A percentile compares a stretch with the other conserved stretches of the same genome.
Evolutionary conservation across 2,329 filamentous ascomycete genomes (phyloP).

Genomic region (Alternaria sp.): DNA sequence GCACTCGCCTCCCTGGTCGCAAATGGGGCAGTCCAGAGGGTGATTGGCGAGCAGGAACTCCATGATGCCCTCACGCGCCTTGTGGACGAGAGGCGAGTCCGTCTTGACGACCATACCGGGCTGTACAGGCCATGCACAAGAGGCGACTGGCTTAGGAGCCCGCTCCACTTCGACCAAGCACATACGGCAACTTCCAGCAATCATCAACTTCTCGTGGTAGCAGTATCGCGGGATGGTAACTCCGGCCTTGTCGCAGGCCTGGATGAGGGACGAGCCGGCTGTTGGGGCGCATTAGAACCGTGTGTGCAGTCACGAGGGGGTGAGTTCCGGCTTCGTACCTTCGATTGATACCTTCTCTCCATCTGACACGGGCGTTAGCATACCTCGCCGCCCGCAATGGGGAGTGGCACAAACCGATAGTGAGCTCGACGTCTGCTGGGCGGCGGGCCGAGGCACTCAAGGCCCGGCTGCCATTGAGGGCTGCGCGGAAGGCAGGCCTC

Average conservation of each 20-base stretch:
- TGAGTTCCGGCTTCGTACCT: constrained; percentile 63
- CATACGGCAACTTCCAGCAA: constrained; percentile 99
- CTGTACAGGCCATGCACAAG: constrained; percentile 98
- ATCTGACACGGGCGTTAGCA: constrained; percentile 65
- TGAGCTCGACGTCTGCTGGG: constrained; percentile 93
- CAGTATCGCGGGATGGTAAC: constrained; percentile 93
- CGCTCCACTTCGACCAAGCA: constrained; percentile 97
- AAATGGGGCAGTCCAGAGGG: constrained; percentile 94
- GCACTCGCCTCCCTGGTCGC: constrained; percentile 98
- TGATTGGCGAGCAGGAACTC: constrained; percentile 97
- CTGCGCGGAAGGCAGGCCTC: constrained; percentile 60
- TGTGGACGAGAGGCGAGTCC: constrained; percentile 93
- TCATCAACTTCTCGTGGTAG: constrained; percentile 99
- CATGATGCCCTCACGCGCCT: constrained; percentile 98
- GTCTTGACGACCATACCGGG: constrained; percentile 99
- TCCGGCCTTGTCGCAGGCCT: constrained; percentile 98
- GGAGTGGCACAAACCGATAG: constrained; percentile 72
- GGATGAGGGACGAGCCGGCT: constrained; percentile 97
- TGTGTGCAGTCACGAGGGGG: constrained; percentile 18
- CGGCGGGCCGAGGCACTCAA: constrained; percentile 82
- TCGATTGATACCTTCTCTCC: constrained; percentile 98
- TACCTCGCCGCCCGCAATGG: constrained; percentile 18
- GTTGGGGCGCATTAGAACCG: constrained; percentile 43
- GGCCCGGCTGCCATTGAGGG: constrained; percentile 69
- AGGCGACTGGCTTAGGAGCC: constrained; percentile 95